These are phyloP conservation scores for Scortechinia acanthostroma DNA, from an alignment of 2,329 filamentous ascomycete species.

Conservation along the genomic window DNA sequence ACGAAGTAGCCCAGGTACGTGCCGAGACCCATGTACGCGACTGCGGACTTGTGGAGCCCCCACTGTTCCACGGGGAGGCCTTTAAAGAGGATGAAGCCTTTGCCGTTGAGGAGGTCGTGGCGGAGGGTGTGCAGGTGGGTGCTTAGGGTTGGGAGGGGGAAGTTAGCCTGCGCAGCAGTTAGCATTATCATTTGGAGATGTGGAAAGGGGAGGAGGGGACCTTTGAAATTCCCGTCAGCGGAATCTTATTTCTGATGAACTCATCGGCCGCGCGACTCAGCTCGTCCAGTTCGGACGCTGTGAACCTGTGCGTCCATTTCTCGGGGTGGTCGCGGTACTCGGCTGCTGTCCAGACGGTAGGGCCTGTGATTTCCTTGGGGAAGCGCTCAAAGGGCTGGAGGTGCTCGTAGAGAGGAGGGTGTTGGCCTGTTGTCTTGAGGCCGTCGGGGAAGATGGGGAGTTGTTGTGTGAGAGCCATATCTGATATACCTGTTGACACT, in stretches of 20 bases:
- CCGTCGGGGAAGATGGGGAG: conserved; percentile 60
- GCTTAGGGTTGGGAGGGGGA: conserved; percentile 49
- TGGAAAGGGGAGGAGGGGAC: neutral
- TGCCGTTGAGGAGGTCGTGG: conserved; percentile 69
- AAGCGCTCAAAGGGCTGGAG: conserved; percentile 59
- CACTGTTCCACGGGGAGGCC: conserved; percentile 71
- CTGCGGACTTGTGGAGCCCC: conserved; percentile 73
- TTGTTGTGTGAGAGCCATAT: no score
- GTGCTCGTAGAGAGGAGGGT: conserved; percentile 53
- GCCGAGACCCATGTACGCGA: conserved; percentile 84
- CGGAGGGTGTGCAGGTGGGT: conserved; percentile 44
- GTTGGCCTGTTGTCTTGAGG: conserved; percentile 61
- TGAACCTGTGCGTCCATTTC: conserved; percentile 64
- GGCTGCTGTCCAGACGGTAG: conserved; percentile 59
- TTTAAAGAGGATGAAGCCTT: conserved; percentile 86
- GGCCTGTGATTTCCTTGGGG: conserved; percentile 56
- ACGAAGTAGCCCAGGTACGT: conserved; percentile 84
- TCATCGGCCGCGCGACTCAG: conserved; percentile 52
- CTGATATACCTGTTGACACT: no score
- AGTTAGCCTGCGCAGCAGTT: conserved; percentile 34
- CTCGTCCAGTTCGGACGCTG: conserved; percentile 49
- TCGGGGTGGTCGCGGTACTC: conserved; percentile 55
- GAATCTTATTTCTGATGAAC: conserved; percentile 49
- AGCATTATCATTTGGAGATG: neutral
- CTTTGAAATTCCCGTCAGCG: conserved; percentile 54